Base-by-base conservation (phyloP, 192 early-diverging fungal species). In the Coemansia sp. region DNA sequence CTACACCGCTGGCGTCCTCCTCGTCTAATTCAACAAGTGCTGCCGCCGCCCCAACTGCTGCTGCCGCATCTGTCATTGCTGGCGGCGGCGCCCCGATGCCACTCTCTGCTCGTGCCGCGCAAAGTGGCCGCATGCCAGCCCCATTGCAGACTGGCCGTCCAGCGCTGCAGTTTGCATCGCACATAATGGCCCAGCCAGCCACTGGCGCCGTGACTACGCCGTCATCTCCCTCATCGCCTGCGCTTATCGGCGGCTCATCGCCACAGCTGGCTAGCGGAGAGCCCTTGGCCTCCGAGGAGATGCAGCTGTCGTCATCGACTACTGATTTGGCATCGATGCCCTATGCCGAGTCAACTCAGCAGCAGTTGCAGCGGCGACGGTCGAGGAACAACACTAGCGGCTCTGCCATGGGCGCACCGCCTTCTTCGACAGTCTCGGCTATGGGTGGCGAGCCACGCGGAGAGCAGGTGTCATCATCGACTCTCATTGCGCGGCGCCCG, bases 261-360 rank as follows among this genome's bases (percentile, higher is more conserved):
- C 17, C 65, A 7, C 58, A 58, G 65, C 50, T 62, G 70, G 34
- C 51, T n/a, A 56, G 41, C 41, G 50, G 32, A 38, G 36, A 64
- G 12, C 58, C 64, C 9, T 62, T 68, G 8, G 71, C 65, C 19
- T 55, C 75, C 8, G 70, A 59, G 4, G 75, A 78, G 53, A 64
- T 72, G 31, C 58, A 31, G 60, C 39, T 66, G 46, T 61, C 67
- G 15, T 75, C 67, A 3, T 64, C 62, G 13, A 61, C 74, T 3
- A 70, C 74, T 4, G 74, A 75, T n/a, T 60, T 70, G 27, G 68
- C 74, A n/a, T 75, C 74, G 11, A 69, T 75, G 68, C 68, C 67
- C 24, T 75, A 62, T 60, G 62, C 63, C 27, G 55, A 59, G 38
- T 22, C 40, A 24, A 29, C 61, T 4, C 62, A 65, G 67, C 55